A percentile compares a stretch with the other conserved stretches of the same genome.
These are phyloP conservation scores for Anthoceros angustus DNA, from an alignment of 225 moss, liverwort and hornwort species.

Conservation along the genomic window DNA sequence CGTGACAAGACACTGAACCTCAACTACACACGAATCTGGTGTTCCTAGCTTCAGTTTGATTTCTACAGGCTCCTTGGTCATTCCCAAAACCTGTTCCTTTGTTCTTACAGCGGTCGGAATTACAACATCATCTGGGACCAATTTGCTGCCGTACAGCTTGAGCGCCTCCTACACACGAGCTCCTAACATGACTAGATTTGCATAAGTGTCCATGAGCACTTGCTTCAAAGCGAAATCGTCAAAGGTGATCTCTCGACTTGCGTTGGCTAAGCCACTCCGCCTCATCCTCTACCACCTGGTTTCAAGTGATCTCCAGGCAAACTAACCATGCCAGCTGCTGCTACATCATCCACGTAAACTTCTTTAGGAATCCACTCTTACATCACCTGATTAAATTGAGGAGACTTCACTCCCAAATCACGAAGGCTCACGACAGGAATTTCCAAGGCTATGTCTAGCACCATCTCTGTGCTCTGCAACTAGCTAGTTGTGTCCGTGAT, in stretches of 20 bases:
- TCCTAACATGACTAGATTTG: neutral
- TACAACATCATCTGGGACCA: neutral
- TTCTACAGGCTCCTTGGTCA: neutral
- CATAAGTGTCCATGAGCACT: neutral
- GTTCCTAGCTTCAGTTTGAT: neutral
- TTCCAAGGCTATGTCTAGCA: no score
- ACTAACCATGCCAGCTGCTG: neutral
- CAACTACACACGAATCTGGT: neutral
- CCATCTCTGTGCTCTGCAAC: no score
- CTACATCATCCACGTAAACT: neutral
- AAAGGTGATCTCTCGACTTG: neutral
- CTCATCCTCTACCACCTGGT: neutral
- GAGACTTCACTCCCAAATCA: neutral
- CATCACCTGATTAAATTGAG: neutral
- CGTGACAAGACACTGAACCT: neutral
- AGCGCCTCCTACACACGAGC: neutral
- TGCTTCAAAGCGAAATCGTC: neutral
- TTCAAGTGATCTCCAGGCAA: neutral
- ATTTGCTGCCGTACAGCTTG: neutral
- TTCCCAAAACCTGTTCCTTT: neutral
- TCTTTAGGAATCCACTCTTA: neutral
- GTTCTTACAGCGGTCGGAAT: neutral
- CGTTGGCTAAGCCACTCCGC: conserved; percentile 1
- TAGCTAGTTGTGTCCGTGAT: no score
- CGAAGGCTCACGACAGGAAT: neutral